Percentiles rank a stretch among this genome's conserved stretches.
Evolutionary conservation across 176 grass and related monocot species (phyloP).

Genomic region (Lolium multiflorum): DNA sequence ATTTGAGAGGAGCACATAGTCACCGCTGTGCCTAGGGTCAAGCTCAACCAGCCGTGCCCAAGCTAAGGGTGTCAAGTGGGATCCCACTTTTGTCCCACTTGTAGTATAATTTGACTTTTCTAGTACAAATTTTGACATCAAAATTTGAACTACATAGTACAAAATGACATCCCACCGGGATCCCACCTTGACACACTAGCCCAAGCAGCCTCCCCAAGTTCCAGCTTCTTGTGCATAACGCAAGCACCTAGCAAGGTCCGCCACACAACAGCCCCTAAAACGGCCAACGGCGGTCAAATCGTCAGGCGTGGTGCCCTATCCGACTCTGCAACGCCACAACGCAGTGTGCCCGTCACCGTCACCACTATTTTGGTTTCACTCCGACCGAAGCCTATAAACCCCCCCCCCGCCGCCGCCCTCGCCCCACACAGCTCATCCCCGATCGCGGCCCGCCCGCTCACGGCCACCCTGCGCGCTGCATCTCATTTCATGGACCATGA

Average conservation of each 20-base stretch:
- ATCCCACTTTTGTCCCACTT: no score
- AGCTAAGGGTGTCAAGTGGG: no score
- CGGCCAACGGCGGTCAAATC: neutral
- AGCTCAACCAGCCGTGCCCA: constrained; percentile 63
- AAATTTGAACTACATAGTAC: no score
- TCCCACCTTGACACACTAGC: no score
- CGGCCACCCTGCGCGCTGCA: neutral
- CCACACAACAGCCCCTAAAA: constrained; percentile 57
- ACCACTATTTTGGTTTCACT: constrained; percentile 57
- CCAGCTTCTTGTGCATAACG: constrained; percentile 79
- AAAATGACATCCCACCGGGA: no score
- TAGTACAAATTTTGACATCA: no score
- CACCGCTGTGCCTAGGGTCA: constrained; percentile 77
- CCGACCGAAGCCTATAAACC: constrained; percentile 65
- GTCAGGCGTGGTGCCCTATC: neutral
- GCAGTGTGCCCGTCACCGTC: constrained; percentile 34
- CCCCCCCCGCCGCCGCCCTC: neutral
- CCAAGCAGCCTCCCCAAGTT: constrained; percentile 68
- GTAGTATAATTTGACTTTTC: no score
- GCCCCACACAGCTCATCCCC: constrained; percentile 15
- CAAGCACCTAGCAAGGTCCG: constrained; percentile 86
- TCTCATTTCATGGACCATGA: constrained; percentile 34
- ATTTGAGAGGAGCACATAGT: constrained; percentile 87
- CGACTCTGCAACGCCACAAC: neutral
- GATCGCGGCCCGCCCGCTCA: no score